Percentiles rank a stretch among this genome's conserved stretches.
phyloP scores from a whole-genome alignment of 179 eudicot genomes.

The Patellifolia procumbens region DNA sequence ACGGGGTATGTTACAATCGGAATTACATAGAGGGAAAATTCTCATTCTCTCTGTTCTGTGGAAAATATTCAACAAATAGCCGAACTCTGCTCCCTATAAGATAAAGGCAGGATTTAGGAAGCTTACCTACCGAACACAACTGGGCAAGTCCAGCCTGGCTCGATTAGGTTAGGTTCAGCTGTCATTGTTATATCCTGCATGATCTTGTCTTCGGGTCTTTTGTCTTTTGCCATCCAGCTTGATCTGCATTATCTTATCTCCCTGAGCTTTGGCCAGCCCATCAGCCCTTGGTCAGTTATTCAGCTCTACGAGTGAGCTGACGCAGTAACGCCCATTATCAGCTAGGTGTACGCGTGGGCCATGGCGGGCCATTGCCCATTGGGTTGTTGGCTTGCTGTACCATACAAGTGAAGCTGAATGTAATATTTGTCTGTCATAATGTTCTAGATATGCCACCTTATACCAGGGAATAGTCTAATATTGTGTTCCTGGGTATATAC shows the following conservation, averaged over 20 bases:
- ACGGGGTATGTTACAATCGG: too few relatives aligned
- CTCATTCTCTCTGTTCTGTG: neutral
- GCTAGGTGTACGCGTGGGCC: too few relatives aligned
- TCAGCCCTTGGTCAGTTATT: too few relatives aligned
- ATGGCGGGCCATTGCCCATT: neutral
- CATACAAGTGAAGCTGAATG: neutral
- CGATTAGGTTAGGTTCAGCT: neutral
- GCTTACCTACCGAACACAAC: neutral
- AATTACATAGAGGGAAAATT: too few relatives aligned
- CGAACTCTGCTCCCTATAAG: neutral
- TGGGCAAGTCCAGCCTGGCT: neutral
- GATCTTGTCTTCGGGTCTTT: neutral
- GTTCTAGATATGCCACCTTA: conserved; percentile 9
- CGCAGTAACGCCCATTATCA: neutral
- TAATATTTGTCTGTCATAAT: neutral
- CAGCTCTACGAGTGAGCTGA: too few relatives aligned
- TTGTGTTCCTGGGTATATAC: conserved; percentile 12
- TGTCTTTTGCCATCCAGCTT: neutral
- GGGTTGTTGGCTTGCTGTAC: neutral
- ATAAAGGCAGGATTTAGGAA: neutral
- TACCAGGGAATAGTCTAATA: neutral
- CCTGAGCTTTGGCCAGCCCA: neutral
- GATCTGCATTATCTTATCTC: neutral
- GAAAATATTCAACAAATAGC: too few relatives aligned
- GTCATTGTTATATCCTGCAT: neutral